These are phyloP conservation scores for Dillenia turbinata DNA, from an alignment of 164 flowering plant species.

Conservation along the genomic window DNA sequence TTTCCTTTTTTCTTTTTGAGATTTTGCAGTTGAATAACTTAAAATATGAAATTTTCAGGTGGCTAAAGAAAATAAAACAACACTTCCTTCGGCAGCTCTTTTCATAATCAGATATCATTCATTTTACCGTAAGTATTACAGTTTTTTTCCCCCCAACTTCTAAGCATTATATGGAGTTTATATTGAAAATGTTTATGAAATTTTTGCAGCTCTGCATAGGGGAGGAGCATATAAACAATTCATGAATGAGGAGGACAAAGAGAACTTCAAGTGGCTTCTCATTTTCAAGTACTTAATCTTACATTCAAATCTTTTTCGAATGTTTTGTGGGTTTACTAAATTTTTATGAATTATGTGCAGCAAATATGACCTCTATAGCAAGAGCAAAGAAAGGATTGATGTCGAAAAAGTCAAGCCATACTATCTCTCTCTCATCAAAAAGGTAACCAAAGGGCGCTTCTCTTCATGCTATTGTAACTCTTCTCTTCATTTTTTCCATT, in stretches of 20 bases:
- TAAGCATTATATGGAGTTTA: background rate
- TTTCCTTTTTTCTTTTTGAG: background rate
- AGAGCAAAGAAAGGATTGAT: constrained; percentile 58
- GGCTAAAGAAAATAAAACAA: constrained; percentile 56
- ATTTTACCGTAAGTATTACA: constrained; percentile 42
- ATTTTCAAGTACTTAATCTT: constrained; percentile 38
- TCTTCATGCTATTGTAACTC: background rate
- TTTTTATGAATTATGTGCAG: constrained; percentile 16
- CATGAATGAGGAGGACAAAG: constrained; percentile 56
- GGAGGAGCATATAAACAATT: constrained; percentile 47
- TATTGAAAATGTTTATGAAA: constrained; percentile 11
- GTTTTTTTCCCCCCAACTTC: background rate
- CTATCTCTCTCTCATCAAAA: constrained; percentile 59
- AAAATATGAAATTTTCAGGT: constrained; percentile 29
- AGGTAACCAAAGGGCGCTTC: constrained; percentile 30
- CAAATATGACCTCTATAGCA: constrained; percentile 74
- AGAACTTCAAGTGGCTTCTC: constrained; percentile 56
- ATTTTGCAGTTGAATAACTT: background rate
- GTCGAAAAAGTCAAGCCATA: constrained; percentile 70
- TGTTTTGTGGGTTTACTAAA: no score
- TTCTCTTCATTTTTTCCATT: background rate
- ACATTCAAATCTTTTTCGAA: no score
- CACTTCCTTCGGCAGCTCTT: constrained; percentile 55
- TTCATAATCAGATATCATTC: constrained; percentile 65
- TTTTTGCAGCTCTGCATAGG: constrained; percentile 46